A percentile compares a stretch with the other conserved stretches of the same genome.
These are phyloP conservation scores for Escallonia herrerae DNA, from an alignment of 129 eudicot species.

Conservation along the genomic window DNA sequence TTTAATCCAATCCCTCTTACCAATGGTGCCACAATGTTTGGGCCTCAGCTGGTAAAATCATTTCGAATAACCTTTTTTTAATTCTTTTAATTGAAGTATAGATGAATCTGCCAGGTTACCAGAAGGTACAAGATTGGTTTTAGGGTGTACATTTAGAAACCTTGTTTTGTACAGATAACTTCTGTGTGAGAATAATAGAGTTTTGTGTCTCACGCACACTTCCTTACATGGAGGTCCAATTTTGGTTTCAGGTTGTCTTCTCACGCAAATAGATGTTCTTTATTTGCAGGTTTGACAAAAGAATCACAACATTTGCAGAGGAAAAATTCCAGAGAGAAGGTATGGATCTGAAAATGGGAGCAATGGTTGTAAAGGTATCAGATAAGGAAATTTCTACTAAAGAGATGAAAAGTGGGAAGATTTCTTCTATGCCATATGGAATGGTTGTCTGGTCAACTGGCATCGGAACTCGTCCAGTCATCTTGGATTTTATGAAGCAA, in stretches of 20 bases:
- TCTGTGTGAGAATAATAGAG: too few species aligned
- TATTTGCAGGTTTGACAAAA: conserved; percentile 78
- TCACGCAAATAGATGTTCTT: conserved; percentile 7
- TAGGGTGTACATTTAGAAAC: too few species aligned
- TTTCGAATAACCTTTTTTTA: too few species aligned
- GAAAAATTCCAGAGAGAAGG: conserved; percentile 83
- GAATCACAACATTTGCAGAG: conserved; percentile 83
- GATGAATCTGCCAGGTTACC: too few species aligned
- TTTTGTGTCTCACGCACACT: too few species aligned
- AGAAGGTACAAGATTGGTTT: too few species aligned
- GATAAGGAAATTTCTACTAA: conserved; percentile 72
- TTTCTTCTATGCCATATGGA: conserved; percentile 69
- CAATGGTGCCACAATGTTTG: too few species aligned
- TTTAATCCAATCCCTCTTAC: too few species aligned
- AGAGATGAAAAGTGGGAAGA: conserved; percentile 54
- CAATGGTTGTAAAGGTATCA: conserved; percentile 77
- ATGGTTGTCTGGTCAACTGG: conserved; percentile 97
- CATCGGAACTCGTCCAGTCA: conserved; percentile 90
- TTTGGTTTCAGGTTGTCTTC: neutral
- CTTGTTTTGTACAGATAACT: too few species aligned
- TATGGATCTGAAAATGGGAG: conserved; percentile 69
- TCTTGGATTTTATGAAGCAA: conserved; percentile 86
- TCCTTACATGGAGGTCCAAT: too few species aligned
- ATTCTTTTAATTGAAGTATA: too few species aligned
- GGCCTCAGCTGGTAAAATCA: too few species aligned